Percentiles rank a stretch among this genome's conserved stretches.
These are phyloP conservation scores for Petunia secreta DNA, from an alignment of 257 asterid species.

Conservation along the genomic window DNA sequence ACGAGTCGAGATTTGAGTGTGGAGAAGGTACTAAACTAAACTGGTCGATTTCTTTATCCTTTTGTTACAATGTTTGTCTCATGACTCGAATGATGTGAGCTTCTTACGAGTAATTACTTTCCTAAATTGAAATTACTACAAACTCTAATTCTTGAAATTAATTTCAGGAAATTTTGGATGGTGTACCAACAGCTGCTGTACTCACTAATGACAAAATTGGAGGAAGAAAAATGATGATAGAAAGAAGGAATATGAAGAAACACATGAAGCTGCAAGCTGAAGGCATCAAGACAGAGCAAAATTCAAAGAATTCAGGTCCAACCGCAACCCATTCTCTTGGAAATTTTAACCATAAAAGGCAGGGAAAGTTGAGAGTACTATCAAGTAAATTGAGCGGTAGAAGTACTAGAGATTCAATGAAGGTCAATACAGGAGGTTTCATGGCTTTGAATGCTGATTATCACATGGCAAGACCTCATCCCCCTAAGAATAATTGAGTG, in stretches of 20 bases:
- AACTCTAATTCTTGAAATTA: neutral
- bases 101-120: too few relatives aligned
- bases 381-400: constrained; percentile 30
- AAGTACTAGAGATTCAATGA: constrained; percentile 14
- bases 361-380: constrained; percentile 31
- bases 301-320: constrained; percentile 24
- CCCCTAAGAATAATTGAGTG: constrained; percentile 66
- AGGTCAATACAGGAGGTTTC: constrained; percentile 37
- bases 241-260: neutral
- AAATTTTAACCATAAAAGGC: constrained; percentile 21
- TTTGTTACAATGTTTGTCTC: neutral
- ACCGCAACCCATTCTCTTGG: constrained; percentile 32
- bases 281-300: constrained; percentile 2
- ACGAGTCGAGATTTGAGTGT: neutral
- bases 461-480: constrained; percentile 60
- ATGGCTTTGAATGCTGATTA: constrained; percentile 67
- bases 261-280: neutral
- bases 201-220: constrained; percentile 1
- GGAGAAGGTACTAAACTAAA: neutral
- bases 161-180: constrained; percentile 40
- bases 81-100: neutral
- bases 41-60: neutral
- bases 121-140: neutral
- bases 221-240: constrained; percentile 50
- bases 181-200: constrained; percentile 25